Base-by-base conservation (phyloP, 805 yeast genomes). In the Isabelozyma gotoi region DNA sequence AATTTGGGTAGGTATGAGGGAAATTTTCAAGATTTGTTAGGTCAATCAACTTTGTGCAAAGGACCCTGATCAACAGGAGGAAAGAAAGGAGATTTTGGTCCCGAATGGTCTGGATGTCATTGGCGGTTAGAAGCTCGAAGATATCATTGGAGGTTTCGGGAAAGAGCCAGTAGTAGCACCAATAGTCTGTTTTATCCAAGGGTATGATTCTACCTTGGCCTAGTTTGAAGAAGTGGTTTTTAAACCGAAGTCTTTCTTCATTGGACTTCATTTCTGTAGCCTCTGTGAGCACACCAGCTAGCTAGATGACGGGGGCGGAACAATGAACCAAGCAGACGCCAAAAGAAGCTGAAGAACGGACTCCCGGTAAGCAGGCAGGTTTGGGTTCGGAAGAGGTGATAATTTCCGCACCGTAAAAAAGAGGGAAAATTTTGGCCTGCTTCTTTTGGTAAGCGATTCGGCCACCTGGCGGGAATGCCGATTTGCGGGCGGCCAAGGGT, bases 221-320 rank as follows among this genome's bases (percentile, higher is more conserved):
- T 19, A 88, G 73, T 48, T 73, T 69, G 55, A 76, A 74, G 47
- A 86, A 77, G 54, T 82, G 88, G 54, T 76, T 76, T 57, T 79
- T 81, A 61, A 80, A 77, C 42, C 71, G 68, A 32, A 78, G 65
- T 55, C 76, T 84, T 18, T 91, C 86, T 44, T 86, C 92, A n/a
- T 84, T 69, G 24, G 84, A 77, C 34, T 85, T 90, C 96, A 88
- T 88, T n/a, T 19, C 36, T 11, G 21, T 19, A 27, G 10, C 10
- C 10, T 27, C 11, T 27, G 31, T 10, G 21, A 18, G 21, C 20
- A 17, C 19, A 17, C 19, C 18, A 11, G 29, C 12, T 24, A 24
- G n/a, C n/a, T n/a, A n/a, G n/a, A n/a, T 35, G 24, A 35, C 11
- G 15, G 12, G 21, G 11, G 29, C 7, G 7, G 11, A 35, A 18